Evolutionary conservation across 2,329 filamentous ascomycete genomes (phyloP).

Genomic region (Waltergamsia citrina): DNA sequence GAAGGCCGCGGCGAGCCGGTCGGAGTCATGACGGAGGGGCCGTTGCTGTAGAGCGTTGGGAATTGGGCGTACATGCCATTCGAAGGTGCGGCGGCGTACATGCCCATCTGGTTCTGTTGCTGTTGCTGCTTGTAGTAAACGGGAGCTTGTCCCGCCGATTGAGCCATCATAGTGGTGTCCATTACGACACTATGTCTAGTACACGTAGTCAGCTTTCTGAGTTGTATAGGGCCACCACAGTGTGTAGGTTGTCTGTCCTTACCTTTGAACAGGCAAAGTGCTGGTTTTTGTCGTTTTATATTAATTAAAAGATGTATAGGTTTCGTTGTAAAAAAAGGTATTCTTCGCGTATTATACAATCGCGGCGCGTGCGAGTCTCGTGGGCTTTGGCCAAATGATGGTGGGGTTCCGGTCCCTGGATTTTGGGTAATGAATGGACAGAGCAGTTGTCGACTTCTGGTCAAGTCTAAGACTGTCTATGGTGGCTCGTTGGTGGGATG

Average conservation of each 20-base stretch:
- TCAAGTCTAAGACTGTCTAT: conserved; percentile 4
- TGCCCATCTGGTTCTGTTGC: conserved; percentile 29
- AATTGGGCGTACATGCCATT: conserved; percentile 58
- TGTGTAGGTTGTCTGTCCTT: neutral
- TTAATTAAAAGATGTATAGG: conserved; percentile 2
- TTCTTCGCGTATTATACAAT: conserved; percentile 2
- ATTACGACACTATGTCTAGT: no score
- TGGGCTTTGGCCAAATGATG: conserved; percentile 6
- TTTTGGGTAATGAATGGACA: conserved; percentile 5
- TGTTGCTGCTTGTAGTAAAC: conserved; percentile 67
- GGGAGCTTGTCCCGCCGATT: conserved; percentile 60
- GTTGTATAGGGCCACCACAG: no score
- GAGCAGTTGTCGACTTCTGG: conserved; percentile 1
- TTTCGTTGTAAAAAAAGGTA: no score
- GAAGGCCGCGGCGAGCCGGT: conserved; percentile 66
- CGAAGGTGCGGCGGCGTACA: conserved; percentile 47
- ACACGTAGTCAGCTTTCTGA: no score
- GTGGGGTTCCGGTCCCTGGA: conserved; percentile 5
- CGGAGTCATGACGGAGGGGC: conserved; percentile 59
- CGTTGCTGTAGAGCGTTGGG: conserved; percentile 44
- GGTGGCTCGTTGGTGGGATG: conserved; percentile 1
- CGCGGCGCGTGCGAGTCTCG: neutral
- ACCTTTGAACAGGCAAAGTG: conserved; percentile 1
- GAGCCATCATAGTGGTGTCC: conserved; percentile 53
- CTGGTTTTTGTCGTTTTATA: conserved; percentile 2